phyloP scores from a whole-genome alignment of 78 protist species.

The Parvularia atlantis region DNA sequence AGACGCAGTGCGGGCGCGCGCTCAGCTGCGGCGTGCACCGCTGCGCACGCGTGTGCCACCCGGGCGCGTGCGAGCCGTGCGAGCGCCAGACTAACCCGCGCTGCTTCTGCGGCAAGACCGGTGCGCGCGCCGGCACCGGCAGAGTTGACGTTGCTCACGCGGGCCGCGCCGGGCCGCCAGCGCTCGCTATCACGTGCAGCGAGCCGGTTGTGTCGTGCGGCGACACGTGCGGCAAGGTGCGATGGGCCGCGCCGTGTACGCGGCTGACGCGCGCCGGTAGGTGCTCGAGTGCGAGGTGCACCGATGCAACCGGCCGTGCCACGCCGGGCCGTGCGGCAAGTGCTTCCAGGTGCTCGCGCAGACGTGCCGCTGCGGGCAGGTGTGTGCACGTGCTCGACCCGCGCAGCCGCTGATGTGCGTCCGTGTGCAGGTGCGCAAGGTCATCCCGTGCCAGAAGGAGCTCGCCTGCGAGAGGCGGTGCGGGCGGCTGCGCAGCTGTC shows the following conservation, averaged over 20 bases:
- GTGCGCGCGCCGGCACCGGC: too few species aligned
- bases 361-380: slow-evolving; percentile 21
- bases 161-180: not conserved
- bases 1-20: not conserved
- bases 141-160: too few species aligned
- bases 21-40: not conserved
- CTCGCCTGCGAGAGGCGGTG: slow-evolving; percentile 8
- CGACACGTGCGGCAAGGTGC: slow-evolving; percentile 12
- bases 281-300: slow-evolving; percentile 7
- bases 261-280: too few species aligned
- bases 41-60: slow-evolving; percentile 7
- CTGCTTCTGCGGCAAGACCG: not conserved
- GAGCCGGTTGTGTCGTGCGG: slow-evolving; percentile 14
- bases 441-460: slow-evolving; percentile 10
- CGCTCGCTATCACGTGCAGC: not conserved
- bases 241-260: too few species aligned
- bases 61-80: slow-evolving; percentile 20
- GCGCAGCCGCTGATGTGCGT: too few species aligned
- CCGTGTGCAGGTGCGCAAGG: not conserved
- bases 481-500: slow-evolving; percentile 1
- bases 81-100: not conserved
- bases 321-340: not conserved
- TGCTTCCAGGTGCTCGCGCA: slow-evolving; percentile 2
- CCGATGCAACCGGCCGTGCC: slow-evolving; percentile 15
- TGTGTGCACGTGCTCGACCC: too few species aligned